Evolutionary conservation across 441 rosid species (phyloP), one percentile per base, ranked within the genome.

Genomic region (Codiaeum variegatum): DNA sequence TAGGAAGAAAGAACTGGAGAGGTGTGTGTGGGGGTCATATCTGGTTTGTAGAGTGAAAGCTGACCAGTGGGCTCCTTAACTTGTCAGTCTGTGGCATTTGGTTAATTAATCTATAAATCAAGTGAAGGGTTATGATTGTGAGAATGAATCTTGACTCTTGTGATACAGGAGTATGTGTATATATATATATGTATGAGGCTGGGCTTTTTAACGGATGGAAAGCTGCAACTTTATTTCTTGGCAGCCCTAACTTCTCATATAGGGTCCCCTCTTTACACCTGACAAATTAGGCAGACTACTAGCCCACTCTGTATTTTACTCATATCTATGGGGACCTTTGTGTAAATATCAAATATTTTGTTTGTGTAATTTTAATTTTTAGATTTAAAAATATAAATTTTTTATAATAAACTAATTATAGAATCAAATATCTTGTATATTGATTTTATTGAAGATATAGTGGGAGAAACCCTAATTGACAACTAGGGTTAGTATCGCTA

Each of bases 201-300:
- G 56, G 26, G 36, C 68, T 64, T 42, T 3, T n/a, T n/a, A n/a
- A n/a, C n/a, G n/a, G 16, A 13, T n/a, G 49, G 51, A 29, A 65
- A 26, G 36, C 62, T 65, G 31, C n/a, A 18, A 49, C 58, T n/a
- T 47, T 66, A 40, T 51, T 49, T 67, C 10, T 29, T 15, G 52
- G 46, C 13, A 67, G 46, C 13, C 55, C 38, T 4, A 12, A n/a
- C n/a, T n/a, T n/a, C n/a, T n/a, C n/a, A n/a, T n/a, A n/a, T n/a
- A n/a, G n/a, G 12, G 13, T 64, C 54, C 36, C 59, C 16, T 49
- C 60, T 47, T 67, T 36, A 36, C 69, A 67, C 36, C 70, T 66
- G 24, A 18, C 40, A 18, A 7, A 49, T 28, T n/a, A 52, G 26
- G 2, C 10, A n/a, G 10, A 47, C 28, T 1, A 40, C 26, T 11